phyloP scores from a whole-genome alignment of 192 early-diverging fungal species.

The Coemansia sp. region DNA sequence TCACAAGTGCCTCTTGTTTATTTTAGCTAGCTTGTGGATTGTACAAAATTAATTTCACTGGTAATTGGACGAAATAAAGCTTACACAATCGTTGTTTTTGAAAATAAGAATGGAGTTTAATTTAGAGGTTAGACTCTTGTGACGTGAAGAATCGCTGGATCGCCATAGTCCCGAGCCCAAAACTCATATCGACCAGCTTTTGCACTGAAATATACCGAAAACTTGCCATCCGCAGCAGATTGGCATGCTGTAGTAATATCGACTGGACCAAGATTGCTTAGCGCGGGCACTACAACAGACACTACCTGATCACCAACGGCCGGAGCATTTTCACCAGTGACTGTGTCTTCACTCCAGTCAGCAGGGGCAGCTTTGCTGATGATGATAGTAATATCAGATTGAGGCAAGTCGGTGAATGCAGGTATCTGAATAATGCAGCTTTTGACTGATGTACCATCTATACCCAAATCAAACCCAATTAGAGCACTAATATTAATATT shows the following conservation, averaged over 20 bases:
- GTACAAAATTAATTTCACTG: too few species aligned
- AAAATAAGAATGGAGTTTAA: too few species aligned
- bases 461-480: slow-evolving; percentile 39
- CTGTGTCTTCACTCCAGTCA: slow-evolving; percentile 41
- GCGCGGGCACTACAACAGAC: slow-evolving; percentile 23
- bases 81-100: too few species aligned
- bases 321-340: slow-evolving; percentile 36
- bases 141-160: slow-evolving; percentile 40
- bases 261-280: slow-evolving; percentile 15
- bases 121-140: slow-evolving; percentile 1
- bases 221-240: slow-evolving; percentile 6
- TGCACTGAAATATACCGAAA: slow-evolving; percentile 11
- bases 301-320: slow-evolving; percentile 13
- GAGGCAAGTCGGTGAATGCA: slow-evolving; percentile 22
- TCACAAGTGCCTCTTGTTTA: too few species aligned
- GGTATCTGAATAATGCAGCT: slow-evolving; percentile 42
- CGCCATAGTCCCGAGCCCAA: slow-evolving; percentile 46
- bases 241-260: slow-evolving; percentile 42
- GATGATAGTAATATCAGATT: slow-evolving; percentile 15
- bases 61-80: too few species aligned
- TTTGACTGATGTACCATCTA: slow-evolving; percentile 13
- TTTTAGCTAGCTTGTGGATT: too few species aligned
- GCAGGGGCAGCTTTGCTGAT: slow-evolving; percentile 12
- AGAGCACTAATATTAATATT: slow-evolving; percentile 26
- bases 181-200: slow-evolving; percentile 23